Conservation (phyloP, 305 asterid species). For the Andrographis paniculata region DNA sequence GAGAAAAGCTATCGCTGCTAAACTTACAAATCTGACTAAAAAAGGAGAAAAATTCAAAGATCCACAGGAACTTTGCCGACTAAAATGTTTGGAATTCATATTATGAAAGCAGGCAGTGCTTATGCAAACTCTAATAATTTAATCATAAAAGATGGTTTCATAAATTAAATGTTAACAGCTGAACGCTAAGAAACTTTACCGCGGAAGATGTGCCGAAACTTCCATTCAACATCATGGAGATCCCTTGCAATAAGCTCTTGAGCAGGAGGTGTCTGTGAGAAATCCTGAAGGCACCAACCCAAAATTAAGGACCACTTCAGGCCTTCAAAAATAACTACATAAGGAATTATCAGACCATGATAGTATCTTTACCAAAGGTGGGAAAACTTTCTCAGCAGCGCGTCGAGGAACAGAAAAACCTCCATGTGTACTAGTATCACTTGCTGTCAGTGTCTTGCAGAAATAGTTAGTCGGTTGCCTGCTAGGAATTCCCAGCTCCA, state of each 20-base stretch:
- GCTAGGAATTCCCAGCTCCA: slow-evolving; percentile 81
- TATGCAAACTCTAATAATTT: too few relatives aligned
- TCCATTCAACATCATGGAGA: slow-evolving; percentile 93
- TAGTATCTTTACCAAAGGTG: slow-evolving; percentile 60
- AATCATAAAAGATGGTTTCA: neutral
- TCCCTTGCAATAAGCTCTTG: slow-evolving; percentile 97
- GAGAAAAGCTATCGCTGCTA: too few relatives aligned
- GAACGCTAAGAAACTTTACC: slow-evolving; percentile 22
- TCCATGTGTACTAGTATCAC: slow-evolving; percentile 95
- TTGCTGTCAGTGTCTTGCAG: too few relatives aligned
- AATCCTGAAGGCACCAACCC: slow-evolving; percentile 53
- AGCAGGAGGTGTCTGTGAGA: slow-evolving; percentile 86
- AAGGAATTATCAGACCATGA: slow-evolving; percentile 8
- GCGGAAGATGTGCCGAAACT: slow-evolving; percentile 90
- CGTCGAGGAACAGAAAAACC: slow-evolving; percentile 99
- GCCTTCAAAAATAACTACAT: slow-evolving; percentile 4
- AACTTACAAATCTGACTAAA: too few relatives aligned
- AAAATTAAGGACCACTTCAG: slow-evolving; percentile 7
- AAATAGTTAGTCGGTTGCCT: slow-evolving; percentile 94
- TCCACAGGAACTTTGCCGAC: too few relatives aligned
- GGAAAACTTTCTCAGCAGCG: slow-evolving; percentile 99
- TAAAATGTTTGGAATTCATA: too few relatives aligned
- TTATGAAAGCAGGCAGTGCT: too few relatives aligned
- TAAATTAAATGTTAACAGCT: neutral
- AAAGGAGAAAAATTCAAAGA: too few relatives aligned